Conservation (phyloP, 1,284 basidiomycete genomes). For the Heterobasidion annosum region DNA sequence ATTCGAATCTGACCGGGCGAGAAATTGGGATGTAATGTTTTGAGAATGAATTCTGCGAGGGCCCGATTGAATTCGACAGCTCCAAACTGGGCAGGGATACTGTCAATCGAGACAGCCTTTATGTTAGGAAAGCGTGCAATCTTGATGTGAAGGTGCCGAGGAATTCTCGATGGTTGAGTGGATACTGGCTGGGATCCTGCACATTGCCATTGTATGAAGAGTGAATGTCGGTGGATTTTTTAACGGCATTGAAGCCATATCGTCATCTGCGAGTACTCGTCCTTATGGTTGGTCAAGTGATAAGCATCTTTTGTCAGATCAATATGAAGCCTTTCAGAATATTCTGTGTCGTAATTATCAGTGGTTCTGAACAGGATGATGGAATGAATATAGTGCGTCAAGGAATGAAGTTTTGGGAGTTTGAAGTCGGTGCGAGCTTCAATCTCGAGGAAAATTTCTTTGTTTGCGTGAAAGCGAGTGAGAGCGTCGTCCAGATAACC, state of each 20-base stretch:
- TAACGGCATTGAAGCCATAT: conserved; percentile 13
- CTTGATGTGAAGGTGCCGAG: background rate
- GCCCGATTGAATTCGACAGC: conserved; percentile 7
- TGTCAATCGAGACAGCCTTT: background rate
- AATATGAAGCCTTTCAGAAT: conserved; percentile 17
- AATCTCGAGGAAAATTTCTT: conserved; percentile 16
- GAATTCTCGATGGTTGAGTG: background rate
- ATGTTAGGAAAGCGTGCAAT: background rate
- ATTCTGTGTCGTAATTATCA: conserved; percentile 24
- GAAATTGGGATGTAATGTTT: background rate
- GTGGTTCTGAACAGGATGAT: conserved; percentile 20
- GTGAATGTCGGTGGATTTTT: conserved; percentile 4
- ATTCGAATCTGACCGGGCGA: background rate
- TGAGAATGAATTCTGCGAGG: background rate
- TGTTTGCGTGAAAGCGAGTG: conserved; percentile 16
- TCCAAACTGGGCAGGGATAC: background rate
- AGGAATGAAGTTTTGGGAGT: conserved; percentile 27
- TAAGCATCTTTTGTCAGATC: conserved; percentile 20
- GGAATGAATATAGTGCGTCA: conserved; percentile 20
- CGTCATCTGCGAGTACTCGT: conserved; percentile 25
- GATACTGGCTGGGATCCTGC: background rate
- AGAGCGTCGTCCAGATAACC: conserved; percentile 12
- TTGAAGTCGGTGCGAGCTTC: conserved; percentile 23
- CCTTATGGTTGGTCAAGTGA: conserved; percentile 15
- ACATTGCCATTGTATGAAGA: conserved; percentile 6